phyloP scores from a whole-genome alignment of 768 basidiomycete genomes.

The Russula virescens region DNA sequence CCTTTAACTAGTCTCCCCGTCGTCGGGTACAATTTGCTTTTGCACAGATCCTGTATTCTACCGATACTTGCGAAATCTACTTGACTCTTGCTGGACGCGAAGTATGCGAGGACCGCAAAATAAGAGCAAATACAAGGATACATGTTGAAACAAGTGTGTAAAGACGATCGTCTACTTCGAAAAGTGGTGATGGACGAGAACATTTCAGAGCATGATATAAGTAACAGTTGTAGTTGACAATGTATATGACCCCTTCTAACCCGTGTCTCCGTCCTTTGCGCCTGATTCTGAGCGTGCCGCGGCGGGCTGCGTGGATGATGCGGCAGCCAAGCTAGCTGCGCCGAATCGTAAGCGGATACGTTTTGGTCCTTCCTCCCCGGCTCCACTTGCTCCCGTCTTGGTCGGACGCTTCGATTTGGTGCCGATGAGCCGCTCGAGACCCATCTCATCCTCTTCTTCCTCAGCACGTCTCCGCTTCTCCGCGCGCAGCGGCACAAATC shows the following conservation, averaged over 20 bases:
- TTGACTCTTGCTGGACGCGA: constrained; percentile 18
- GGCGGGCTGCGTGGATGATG: constrained; percentile 30
- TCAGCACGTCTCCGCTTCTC: constrained; percentile 36
- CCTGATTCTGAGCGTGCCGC: constrained; percentile 54
- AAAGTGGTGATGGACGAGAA: constrained; percentile 2
- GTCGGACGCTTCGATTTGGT: constrained; percentile 37
- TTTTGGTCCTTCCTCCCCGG: constrained; percentile 36
- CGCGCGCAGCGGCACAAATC: constrained; percentile 44
- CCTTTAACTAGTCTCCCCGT: constrained; percentile 28
- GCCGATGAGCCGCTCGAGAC: constrained; percentile 50
- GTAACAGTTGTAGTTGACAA: background rate
- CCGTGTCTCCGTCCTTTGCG: constrained; percentile 71
- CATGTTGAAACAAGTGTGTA: constrained; percentile 17
- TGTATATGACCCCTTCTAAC: constrained; percentile 35
- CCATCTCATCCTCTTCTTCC: constrained; percentile 65
- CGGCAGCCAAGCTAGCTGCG: constrained; percentile 36
- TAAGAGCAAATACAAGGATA: constrained; percentile 20
- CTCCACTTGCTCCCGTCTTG: constrained; percentile 3
- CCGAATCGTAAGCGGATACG: constrained; percentile 75
- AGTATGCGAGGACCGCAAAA: background rate
- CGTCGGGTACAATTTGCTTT: constrained; percentile 28
- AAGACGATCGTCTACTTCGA: constrained; percentile 8
- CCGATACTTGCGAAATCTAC: constrained; percentile 24
- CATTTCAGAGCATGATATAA: constrained; percentile 7
- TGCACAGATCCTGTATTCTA: constrained; percentile 30